phyloP scores from a whole-genome alignment of 225 moss, liverwort and hornwort species.

The Anthoceros angustus region DNA sequence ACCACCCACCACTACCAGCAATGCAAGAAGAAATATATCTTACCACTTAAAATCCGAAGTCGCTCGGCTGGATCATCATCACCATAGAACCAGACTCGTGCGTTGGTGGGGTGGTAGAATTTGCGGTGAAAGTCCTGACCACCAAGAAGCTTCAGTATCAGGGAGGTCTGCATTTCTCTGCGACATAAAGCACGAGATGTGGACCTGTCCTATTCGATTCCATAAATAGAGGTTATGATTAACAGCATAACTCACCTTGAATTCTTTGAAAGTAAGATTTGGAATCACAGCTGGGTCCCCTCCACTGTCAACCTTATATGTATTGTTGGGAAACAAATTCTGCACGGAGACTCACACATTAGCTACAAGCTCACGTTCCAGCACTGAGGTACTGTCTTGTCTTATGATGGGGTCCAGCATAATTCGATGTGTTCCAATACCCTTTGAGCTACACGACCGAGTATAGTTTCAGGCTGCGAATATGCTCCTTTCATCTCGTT shows the following conservation, averaged over 20 bases:
- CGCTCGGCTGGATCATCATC: conserved; percentile 93
- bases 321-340: conserved; percentile 91
- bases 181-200: neutral
- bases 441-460: conserved; percentile 90
- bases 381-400: too few relatives aligned
- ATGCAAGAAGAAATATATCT: conserved; percentile 4
- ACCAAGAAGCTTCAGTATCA: neutral
- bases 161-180: too few relatives aligned
- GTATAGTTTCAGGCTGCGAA: conserved; percentile 87
- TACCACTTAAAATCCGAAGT: conserved; percentile 61
- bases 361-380: too few relatives aligned
- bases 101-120: conserved; percentile 92
- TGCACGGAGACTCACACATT: conserved; percentile 5
- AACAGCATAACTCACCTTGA: conserved; percentile 35
- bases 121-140: conserved; percentile 80
- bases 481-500: conserved; percentile 99
- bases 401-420: too few relatives aligned
- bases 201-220: neutral
- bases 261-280: conserved; percentile 65
- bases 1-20: conserved; percentile 10
- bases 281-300: conserved; percentile 94
- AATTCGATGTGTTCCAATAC: too few relatives aligned
- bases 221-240: neutral
- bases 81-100: conserved; percentile 94
- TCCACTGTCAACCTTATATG: conserved; percentile 93